Conservation (phyloP, 2,329 filamentous ascomycete species). For the Penicillium sp. region DNA sequence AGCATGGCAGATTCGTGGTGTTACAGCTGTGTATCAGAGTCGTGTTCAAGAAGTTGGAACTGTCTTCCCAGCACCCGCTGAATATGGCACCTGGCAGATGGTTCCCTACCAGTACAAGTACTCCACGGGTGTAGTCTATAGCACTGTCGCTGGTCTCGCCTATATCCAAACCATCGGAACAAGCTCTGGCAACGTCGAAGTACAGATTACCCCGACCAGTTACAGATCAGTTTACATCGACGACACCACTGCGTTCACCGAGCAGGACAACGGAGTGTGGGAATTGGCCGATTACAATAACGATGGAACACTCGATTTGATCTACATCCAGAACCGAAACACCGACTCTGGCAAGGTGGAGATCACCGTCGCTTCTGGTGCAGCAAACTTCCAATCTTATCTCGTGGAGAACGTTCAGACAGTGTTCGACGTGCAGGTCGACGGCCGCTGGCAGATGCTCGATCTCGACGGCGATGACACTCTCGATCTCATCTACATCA, state of each 20-base stretch:
- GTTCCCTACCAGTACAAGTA: background rate
- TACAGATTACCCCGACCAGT: background rate
- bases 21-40: background rate
- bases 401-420: background rate
- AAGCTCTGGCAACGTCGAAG: background rate
- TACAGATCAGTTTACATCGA: background rate
- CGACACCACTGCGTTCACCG: background rate
- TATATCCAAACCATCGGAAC: background rate
- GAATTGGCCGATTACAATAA: background rate
- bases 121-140: background rate
- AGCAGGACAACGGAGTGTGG: background rate
- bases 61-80: background rate
- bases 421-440: background rate
- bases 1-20: background rate
- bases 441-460: background rate
- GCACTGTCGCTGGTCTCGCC: background rate
- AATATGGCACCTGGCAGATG: background rate
- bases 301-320: background rate
- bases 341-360: background rate
- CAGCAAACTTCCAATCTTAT: background rate
- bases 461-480: background rate
- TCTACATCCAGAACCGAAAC: background rate
- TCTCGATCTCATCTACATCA: background rate
- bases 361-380: background rate
- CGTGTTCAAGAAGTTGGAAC: background rate